A percentile compares a stretch with the other conserved stretches of the same genome.
phyloP scores from a whole-genome alignment of 2,329 filamentous ascomycete genomes.

The Venturiaceae sp. region DNA sequence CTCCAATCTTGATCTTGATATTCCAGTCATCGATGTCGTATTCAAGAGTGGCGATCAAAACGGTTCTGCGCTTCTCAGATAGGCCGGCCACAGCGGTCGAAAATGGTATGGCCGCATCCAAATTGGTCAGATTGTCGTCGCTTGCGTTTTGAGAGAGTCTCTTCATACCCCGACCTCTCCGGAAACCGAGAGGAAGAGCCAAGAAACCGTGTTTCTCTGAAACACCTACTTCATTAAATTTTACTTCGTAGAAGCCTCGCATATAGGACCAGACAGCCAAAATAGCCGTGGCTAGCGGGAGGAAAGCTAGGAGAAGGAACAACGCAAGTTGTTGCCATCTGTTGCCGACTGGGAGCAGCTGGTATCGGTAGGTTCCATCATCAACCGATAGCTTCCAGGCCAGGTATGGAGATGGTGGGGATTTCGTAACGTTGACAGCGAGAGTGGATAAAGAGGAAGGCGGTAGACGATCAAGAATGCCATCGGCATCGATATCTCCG shows the following conservation, averaged over 20 bases:
- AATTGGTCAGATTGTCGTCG: neutral
- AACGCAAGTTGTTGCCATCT: conserved; percentile 44
- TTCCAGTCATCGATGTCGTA: conserved; percentile 63
- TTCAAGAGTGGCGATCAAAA: conserved; percentile 62
- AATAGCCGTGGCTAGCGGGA: conserved; percentile 42
- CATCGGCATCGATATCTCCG: conserved; percentile 53
- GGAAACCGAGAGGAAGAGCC: conserved; percentile 8
- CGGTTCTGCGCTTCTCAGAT: conserved; percentile 31
- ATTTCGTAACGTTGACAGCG: conserved; percentile 49
- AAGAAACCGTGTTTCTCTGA: conserved; percentile 21
- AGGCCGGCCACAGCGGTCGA: conserved; percentile 13
- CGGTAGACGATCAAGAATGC: conserved; percentile 51
- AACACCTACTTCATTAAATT: conserved; percentile 50
- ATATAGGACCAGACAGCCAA: conserved; percentile 47
- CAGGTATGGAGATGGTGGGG: conserved; percentile 44
- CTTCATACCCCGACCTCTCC: conserved; percentile 12
- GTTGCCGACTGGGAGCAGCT: conserved; percentile 44
- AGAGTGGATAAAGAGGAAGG: conserved; percentile 46
- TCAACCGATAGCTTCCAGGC: conserved; percentile 47
- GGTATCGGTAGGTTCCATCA: conserved; percentile 43
- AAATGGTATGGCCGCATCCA: neutral
- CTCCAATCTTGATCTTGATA: conserved; percentile 64
- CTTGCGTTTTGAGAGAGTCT: neutral
- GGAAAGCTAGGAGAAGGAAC: conserved; percentile 42
- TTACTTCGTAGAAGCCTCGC: conserved; percentile 53